Base-by-base conservation (phyloP, 805 yeast species). In the Zygosaccharomyces lentus region DNA sequence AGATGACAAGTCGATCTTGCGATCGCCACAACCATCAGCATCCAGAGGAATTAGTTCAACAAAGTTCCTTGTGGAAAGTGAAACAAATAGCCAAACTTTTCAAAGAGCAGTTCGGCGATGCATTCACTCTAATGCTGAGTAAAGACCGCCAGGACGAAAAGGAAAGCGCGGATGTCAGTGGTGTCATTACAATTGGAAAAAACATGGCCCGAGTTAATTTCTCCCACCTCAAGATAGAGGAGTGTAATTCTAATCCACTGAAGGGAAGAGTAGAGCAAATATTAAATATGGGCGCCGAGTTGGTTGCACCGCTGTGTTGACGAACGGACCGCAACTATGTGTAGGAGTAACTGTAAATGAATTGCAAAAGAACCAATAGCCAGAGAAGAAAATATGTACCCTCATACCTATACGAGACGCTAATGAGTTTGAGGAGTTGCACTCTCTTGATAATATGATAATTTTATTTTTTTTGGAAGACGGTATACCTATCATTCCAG, bases 31-130 rank as follows among this genome's bases (percentile, higher is more conserved):
- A 47, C n/a, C 52, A 57, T 15, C 55, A 49, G 4, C 48, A 45
- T 21, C 15, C 34, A 16, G 55, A 49, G 15, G 50, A 49, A n/a
- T 38, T 46, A 30, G 51, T 44, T 17, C 50, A 51, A 9, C 46
- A 51, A 5, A 53, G 52, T 30, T 51, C 56, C 7, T 42, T 51
- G 4, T 64, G 70, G 55, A 70, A 82, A 51, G 63, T 78, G 4
- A 69, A 70, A 16, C 75, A 87, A 47, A 76, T 93, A 9, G 62
- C 78, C 2, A 71, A 79, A 9, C 70, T 93, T 36, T 69, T 93
- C 41, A 70, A 73, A 39, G 89, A 93, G 0, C 99, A 93, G 58
- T 93, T 93, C 68, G 99, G 98, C 12, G 87, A 84, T 19, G 66
- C 89, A 1, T 78, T 86, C 48, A 58, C 68, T 0, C 46, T 65